Conservation (phyloP, 305 asterid genomes). For the Solanum aculeatissimum region DNA sequence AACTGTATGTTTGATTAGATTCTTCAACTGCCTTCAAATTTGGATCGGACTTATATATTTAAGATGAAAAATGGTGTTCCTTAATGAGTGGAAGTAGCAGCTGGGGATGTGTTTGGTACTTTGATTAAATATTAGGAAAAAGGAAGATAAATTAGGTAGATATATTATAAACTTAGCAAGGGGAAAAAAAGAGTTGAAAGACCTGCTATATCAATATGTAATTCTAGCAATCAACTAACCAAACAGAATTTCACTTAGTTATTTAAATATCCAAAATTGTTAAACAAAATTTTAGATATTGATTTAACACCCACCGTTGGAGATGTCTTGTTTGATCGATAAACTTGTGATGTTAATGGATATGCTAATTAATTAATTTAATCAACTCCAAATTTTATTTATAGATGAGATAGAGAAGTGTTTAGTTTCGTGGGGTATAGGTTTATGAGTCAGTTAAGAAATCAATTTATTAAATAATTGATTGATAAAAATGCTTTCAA, state of each 20-base stretch:
- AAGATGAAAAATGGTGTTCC: background rate
- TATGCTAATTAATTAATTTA: constrained; percentile 12
- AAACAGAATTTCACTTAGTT: background rate
- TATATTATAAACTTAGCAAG: background rate
- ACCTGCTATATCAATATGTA: background rate
- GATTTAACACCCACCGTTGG: constrained; percentile 62
- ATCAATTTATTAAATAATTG: constrained; percentile 24
- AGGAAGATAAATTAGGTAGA: background rate
- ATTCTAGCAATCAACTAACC: background rate
- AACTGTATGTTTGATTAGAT: too few relatives aligned
- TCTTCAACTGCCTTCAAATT: background rate
- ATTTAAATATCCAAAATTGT: background rate
- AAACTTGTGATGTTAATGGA: constrained; percentile 42
- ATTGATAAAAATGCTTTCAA: constrained; percentile 18
- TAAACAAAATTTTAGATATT: constrained; percentile 24
- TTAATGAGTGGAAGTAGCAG: background rate
- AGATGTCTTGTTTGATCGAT: constrained; percentile 44
- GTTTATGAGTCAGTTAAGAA: constrained; percentile 76
- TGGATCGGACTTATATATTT: background rate
- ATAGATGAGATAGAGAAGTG: constrained; percentile 1
- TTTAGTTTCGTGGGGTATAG: constrained; percentile 55
- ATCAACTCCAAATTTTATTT: background rate
- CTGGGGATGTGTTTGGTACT: too few relatives aligned
- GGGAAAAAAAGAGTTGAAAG: background rate
- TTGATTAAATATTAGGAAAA: background rate